Base-by-base conservation (phyloP, 1,284 basidiomycete species). In the Peniophora sp. region DNA sequence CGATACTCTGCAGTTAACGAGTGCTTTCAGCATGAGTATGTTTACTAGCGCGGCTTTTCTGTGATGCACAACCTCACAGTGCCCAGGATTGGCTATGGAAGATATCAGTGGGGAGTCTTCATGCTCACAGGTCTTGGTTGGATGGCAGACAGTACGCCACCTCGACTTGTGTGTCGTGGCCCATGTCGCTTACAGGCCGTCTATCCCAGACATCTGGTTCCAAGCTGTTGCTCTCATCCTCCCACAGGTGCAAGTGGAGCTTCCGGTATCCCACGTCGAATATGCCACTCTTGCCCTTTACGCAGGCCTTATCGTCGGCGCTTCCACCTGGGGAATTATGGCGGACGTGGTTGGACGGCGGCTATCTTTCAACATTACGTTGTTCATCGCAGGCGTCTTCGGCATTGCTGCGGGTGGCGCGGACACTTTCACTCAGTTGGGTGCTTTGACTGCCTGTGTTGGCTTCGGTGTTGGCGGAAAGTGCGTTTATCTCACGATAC, bases 401-500 rank as follows among this genome's bases (percentile, higher is more conserved):
- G 81, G 80, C 14, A 68, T 83, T 47, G 75, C 75, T 1, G 73
- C 79, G 1, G 83, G 78, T 18, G 78, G 69, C 2, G 70, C 79
- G 10, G 65, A 69, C 5, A 78, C 71, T 59, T 83, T 83, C 58
- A 64, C 71, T 24, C 63, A 69, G 0, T 67, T 81, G 48, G 75
- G 74, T 23, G 67, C 72, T 9, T 65, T 84, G 50, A 67, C 78
- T 14, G 75, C 74, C 10, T 74, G 72, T 52, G 60, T 77, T 54
- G 79, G 80, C 23, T 74, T 85, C 52, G 81, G 79, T 36, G 65
- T 79, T 45, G 75, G 81, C 54, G 73, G 81, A 54, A 83, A 81
- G 75, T 74, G 56, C 58, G 72, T 62, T 75, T 72, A 41, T n/a
- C 22, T n/a, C 20, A 9, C 15, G 11, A 18, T 12, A 12, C 9